Evolutionary conservation across 2,329 filamentous ascomycete genomes (phyloP).

Genomic region (Aaosphaeria pasadenensis): DNA sequence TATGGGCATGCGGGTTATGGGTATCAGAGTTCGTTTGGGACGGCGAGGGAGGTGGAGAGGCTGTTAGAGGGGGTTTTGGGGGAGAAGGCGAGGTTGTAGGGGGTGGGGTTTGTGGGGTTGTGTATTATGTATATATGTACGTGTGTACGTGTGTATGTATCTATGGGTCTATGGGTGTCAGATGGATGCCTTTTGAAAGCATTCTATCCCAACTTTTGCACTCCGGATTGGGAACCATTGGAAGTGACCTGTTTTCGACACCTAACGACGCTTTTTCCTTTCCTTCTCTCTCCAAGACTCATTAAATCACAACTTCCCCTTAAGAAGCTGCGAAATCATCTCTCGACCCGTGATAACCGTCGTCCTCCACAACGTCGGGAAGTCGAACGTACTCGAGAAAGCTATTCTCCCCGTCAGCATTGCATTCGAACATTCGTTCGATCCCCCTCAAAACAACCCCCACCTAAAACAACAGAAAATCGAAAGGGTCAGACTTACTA

Average conservation of each 20-base stretch:
- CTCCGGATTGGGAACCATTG: too few species aligned
- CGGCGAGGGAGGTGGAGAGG: conserved; percentile 39
- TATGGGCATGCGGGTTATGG: conserved; percentile 81
- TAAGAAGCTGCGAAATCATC: conserved; percentile 64
- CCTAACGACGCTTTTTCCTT: too few species aligned
- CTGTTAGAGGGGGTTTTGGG: conserved; percentile 30
- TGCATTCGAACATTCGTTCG: too few species aligned
- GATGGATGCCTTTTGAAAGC: too few species aligned
- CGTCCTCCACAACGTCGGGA: conserved; percentile 82
- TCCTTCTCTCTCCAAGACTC: too few species aligned
- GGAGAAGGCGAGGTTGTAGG: conserved; percentile 17
- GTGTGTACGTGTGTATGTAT: too few species aligned
- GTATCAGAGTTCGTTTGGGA: conserved; percentile 52
- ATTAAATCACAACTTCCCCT: conserved; percentile 1
- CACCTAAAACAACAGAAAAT: background rate
- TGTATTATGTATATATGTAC: too few species aligned
- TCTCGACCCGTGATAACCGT: conserved; percentile 68
- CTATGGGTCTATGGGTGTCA: too few species aligned
- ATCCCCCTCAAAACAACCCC: background rate
- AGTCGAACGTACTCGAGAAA: conserved; percentile 76
- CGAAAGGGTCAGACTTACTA: conserved; percentile 32
- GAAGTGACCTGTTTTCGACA: too few species aligned
- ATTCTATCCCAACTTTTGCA: too few species aligned
- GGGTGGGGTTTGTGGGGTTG: too few species aligned
- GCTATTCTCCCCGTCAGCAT: conserved; percentile 20